phyloP scores from a whole-genome alignment of 2,329 filamentous ascomycete species.

The Zasmidium citrigriseum region DNA sequence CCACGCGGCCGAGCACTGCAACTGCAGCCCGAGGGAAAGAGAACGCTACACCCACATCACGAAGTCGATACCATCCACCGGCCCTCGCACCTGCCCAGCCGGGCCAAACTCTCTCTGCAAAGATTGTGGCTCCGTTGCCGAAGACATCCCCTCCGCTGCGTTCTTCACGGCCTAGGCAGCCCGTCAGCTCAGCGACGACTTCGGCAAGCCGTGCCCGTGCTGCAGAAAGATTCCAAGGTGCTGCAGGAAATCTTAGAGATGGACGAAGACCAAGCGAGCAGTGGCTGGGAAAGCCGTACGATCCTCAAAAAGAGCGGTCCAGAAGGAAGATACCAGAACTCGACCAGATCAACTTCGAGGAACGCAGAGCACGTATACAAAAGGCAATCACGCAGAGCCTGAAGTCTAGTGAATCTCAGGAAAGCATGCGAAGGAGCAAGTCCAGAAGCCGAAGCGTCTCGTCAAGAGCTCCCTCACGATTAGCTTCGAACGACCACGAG shows the following conservation, averaged over 20 bases:
- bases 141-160: slow-evolving; percentile 77
- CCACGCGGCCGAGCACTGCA: slow-evolving; percentile 23
- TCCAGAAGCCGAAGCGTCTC: slow-evolving; percentile 24
- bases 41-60: slow-evolving; percentile 29
- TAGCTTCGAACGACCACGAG: slow-evolving; percentile 34
- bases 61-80: slow-evolving; percentile 38
- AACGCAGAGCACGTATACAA: slow-evolving; percentile 77
- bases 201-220: slow-evolving; percentile 68
- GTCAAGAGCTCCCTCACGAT: slow-evolving; percentile 13
- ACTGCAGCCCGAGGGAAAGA: slow-evolving; percentile 25
- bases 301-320: slow-evolving; percentile 59
- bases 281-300: slow-evolving; percentile 75
- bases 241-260: slow-evolving; percentile 43
- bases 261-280: slow-evolving; percentile 49
- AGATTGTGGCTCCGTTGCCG: slow-evolving; percentile 68
- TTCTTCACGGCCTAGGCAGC: slow-evolving; percentile 78
- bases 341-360: slow-evolving; percentile 81
- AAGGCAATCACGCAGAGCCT: slow-evolving; percentile 85
- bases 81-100: slow-evolving; percentile 27
- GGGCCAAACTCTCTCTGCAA: slow-evolving; percentile 60
- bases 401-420: slow-evolving; percentile 59
- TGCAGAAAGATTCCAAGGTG: slow-evolving; percentile 55
- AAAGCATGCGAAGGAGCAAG: slow-evolving; percentile 37
- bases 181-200: slow-evolving; percentile 74
- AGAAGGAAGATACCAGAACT: slow-evolving; percentile 58